Conservation (phyloP, 768 basidiomycete species). For the Suillus spraguei region DNA sequence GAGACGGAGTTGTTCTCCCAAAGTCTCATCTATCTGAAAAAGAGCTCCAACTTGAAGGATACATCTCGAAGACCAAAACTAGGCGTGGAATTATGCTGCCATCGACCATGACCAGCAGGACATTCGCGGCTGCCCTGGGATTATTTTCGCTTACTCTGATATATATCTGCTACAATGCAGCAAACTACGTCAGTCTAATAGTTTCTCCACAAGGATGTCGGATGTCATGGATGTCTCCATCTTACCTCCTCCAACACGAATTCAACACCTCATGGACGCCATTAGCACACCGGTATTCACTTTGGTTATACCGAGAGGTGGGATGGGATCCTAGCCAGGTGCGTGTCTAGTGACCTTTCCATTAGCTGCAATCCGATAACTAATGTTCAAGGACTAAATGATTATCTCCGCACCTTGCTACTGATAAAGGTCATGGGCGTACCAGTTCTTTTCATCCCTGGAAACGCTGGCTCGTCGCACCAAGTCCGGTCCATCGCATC, state of each 20-base stretch:
- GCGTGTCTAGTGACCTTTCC: slow-evolving; percentile 12
- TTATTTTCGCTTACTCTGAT: slow-evolving; percentile 41
- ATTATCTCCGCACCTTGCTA: not conserved
- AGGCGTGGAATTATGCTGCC: not conserved
- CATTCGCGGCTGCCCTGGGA: slow-evolving; percentile 19
- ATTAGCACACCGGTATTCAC: slow-evolving; percentile 71
- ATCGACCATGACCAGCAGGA: slow-evolving; percentile 19
- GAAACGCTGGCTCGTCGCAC: slow-evolving; percentile 93
- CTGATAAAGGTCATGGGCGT: slow-evolving; percentile 45
- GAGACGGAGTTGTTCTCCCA: not conserved
- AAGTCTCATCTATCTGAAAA: not conserved
- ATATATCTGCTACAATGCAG: slow-evolving; percentile 45
- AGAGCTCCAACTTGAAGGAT: not conserved
- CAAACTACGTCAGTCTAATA: slow-evolving; percentile 43
- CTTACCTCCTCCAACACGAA: slow-evolving; percentile 72
- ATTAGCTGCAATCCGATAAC: slow-evolving; percentile 16
- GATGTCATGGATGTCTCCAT: slow-evolving; percentile 96
- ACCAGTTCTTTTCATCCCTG: slow-evolving; percentile 96
- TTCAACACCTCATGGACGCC: slow-evolving; percentile 74
- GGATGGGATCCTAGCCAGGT: slow-evolving; percentile 79
- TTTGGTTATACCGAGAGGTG: slow-evolving; percentile 91
- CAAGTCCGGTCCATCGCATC: slow-evolving; percentile 96
- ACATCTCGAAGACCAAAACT: not conserved
- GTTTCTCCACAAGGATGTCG: slow-evolving; percentile 90
- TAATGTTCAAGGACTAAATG: slow-evolving; percentile 8